Evolutionary conservation across 2,329 filamentous ascomycete species (phyloP).

Genomic region (Cladosporium austrohemisphaericum): DNA sequence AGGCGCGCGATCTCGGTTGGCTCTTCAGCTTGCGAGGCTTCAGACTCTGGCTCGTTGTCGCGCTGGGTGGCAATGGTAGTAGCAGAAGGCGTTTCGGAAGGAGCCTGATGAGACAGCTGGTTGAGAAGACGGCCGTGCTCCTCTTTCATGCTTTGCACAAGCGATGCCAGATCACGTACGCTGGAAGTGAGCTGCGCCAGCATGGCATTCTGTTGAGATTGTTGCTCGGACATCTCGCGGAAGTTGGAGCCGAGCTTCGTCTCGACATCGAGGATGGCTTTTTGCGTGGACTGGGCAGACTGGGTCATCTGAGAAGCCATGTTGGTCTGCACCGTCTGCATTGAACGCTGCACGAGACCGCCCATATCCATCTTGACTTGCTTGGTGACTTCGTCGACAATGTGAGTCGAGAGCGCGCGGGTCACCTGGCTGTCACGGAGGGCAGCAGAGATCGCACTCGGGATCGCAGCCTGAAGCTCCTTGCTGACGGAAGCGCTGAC

Average conservation of each 20-base stretch:
- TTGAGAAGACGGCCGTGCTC: conserved; percentile 3
- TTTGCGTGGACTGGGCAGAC: conserved; percentile 55
- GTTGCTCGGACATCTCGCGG: conserved; percentile 7
- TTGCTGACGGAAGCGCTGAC: conserved; percentile 65
- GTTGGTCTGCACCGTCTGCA: conserved; percentile 54
- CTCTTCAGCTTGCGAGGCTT: conserved; percentile 33
- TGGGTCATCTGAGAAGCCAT: conserved; percentile 53
- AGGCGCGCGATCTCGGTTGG: conserved; percentile 60
- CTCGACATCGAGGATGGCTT: conserved; percentile 66
- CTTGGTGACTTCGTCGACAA: conserved; percentile 63
- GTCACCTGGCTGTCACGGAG: conserved; percentile 72
- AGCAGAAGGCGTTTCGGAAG: background rate
- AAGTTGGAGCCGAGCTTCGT: conserved; percentile 10
- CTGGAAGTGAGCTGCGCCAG: conserved; percentile 11
- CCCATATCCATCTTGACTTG: conserved; percentile 16
- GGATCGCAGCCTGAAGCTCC: conserved; percentile 69
- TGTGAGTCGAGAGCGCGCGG: conserved; percentile 67
- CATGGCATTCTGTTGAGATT: conserved; percentile 9
- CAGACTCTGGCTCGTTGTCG: background rate
- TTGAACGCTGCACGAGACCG: conserved; percentile 61
- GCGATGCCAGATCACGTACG: conserved; percentile 5
- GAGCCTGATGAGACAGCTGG: background rate
- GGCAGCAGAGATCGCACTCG: conserved; percentile 62
- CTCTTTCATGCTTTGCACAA: conserved; percentile 12
- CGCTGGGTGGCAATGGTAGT: background rate